Percentiles rank a stretch among this genome's conserved stretches.
Conservation (phyloP, 1,284 basidiomycete genomes). For the Puccinia novopanici region DNA sequence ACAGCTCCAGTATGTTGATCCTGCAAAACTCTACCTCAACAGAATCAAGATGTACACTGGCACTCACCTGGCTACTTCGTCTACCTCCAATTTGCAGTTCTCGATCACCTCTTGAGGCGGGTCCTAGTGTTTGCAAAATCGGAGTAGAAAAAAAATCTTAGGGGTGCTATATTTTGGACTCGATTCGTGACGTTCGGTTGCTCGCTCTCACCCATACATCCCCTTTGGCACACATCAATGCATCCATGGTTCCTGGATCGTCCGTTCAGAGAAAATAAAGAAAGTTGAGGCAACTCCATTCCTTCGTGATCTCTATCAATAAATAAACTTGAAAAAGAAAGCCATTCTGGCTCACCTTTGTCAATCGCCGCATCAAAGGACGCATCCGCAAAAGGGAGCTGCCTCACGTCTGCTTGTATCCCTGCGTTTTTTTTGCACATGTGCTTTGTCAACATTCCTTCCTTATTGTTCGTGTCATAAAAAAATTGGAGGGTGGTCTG, state of each 20-base stretch:
- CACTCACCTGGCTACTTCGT: slow-evolving; percentile 72
- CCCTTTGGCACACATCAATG: slow-evolving; percentile 83
- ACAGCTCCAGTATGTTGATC: too few relatives aligned
- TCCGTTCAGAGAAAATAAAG: background rate
- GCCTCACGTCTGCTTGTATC: slow-evolving; percentile 83
- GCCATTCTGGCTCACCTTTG: slow-evolving; percentile 68
- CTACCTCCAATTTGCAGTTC: slow-evolving; percentile 77
- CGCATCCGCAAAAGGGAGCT: slow-evolving; percentile 68
- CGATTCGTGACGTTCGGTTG: background rate
- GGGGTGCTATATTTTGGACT: background rate
- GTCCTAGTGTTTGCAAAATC: slow-evolving; percentile 64
- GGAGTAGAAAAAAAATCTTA: slow-evolving; percentile 8
- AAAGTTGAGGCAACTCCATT: too few relatives aligned
- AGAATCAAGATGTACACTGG: slow-evolving; percentile 49
- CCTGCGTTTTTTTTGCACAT: slow-evolving; percentile 62
- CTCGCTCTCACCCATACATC: slow-evolving; percentile 74
- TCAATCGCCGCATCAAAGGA: slow-evolving; percentile 84
- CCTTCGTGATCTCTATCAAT: background rate
- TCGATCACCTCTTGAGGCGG: slow-evolving; percentile 74
- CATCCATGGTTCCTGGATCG: slow-evolving; percentile 81
- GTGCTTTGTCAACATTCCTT: background rate
- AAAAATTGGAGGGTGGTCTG: slow-evolving; percentile 28
- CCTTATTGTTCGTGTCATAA: background rate
- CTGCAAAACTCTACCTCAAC: too few relatives aligned
- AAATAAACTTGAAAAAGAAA: background rate